These are phyloP conservation scores for Neoboletus magnificus DNA, from an alignment of 768 basidiomycete genomes.

Conservation along the genomic window DNA sequence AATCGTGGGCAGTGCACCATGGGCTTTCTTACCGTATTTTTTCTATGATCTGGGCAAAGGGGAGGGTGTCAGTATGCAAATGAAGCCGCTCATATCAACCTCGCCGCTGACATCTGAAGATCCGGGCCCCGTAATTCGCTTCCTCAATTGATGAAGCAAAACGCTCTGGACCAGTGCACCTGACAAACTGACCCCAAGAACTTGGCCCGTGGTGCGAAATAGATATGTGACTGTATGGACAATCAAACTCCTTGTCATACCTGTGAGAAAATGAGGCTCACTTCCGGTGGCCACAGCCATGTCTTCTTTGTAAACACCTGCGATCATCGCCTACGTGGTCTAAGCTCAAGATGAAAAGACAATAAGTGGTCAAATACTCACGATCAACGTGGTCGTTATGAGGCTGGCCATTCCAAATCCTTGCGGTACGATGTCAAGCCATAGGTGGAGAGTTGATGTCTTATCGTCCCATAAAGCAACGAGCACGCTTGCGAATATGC, in stretches of 20 bases:
- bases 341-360: conserved; percentile 1
- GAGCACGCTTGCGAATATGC: conserved; percentile 55
- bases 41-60: conserved; percentile 60
- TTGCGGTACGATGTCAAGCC: conserved; percentile 77
- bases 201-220: conserved; percentile 92
- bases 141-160: conserved; percentile 63
- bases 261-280: conserved; percentile 40
- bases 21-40: conserved; percentile 50
- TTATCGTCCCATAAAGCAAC: conserved; percentile 66
- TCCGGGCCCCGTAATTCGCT: conserved; percentile 72
- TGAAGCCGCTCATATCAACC: conserved; percentile 24
- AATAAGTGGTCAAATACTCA: conserved; percentile 37
- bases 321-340: conserved; percentile 73
- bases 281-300: conserved; percentile 89
- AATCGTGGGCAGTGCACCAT: conserved; percentile 14
- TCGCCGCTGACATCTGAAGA: conserved; percentile 60
- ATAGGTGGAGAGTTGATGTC: conserved; percentile 60
- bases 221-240: conserved; percentile 77
- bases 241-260: conserved; percentile 6
- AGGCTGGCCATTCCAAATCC: conserved; percentile 83
- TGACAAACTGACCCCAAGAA: conserved; percentile 87
- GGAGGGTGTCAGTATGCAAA: conserved; percentile 16
- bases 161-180: conserved; percentile 83
- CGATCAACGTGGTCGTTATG: conserved; percentile 84
- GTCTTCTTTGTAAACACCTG: conserved; percentile 74